Evolutionary conservation across 2,329 filamentous ascomycete genomes (phyloP).

Genomic region (Colletotrichum tamarilloi): DNA sequence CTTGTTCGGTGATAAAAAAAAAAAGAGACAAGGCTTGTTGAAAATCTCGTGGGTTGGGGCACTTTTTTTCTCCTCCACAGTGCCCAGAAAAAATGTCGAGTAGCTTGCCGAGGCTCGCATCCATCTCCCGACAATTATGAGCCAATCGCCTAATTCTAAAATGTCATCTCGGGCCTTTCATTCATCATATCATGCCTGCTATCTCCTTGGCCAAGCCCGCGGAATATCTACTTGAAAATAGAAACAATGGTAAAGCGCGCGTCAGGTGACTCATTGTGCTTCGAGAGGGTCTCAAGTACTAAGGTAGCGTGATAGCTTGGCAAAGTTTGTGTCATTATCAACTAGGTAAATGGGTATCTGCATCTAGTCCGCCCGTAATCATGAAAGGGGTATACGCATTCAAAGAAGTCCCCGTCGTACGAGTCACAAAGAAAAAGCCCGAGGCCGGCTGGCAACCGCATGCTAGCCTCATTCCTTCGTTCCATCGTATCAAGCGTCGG

Average conservation of each 20-base stretch:
- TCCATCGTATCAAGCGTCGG: conserved; percentile 46
- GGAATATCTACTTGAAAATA: background rate
- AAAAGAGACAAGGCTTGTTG: background rate
- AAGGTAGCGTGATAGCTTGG: background rate
- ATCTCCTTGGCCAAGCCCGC: conserved; percentile 11
- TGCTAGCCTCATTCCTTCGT: background rate
- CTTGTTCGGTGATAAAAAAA: background rate
- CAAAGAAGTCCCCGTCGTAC: conserved; percentile 2
- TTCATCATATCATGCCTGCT: background rate
- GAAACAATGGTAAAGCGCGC: background rate
- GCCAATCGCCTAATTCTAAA: conserved; percentile 14
- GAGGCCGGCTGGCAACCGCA: background rate
- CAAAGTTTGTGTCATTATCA: background rate
- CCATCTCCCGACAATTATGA: background rate
- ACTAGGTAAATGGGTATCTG: conserved; percentile 20
- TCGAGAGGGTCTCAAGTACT: background rate
- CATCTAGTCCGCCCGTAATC: conserved; percentile 4
- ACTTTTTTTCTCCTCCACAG: background rate
- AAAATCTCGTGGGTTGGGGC: background rate
- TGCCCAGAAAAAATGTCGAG: background rate
- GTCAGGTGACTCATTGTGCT: background rate
- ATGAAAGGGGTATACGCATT: conserved; percentile 30
- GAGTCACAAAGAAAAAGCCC: background rate
- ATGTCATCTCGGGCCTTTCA: conserved; percentile 4
- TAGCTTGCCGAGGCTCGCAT: background rate